Evolutionary conservation across 768 basidiomycete species (phyloP), one percentile per base, ranked within the genome.

Genomic region (Fomitopsis pulvina): DNA sequence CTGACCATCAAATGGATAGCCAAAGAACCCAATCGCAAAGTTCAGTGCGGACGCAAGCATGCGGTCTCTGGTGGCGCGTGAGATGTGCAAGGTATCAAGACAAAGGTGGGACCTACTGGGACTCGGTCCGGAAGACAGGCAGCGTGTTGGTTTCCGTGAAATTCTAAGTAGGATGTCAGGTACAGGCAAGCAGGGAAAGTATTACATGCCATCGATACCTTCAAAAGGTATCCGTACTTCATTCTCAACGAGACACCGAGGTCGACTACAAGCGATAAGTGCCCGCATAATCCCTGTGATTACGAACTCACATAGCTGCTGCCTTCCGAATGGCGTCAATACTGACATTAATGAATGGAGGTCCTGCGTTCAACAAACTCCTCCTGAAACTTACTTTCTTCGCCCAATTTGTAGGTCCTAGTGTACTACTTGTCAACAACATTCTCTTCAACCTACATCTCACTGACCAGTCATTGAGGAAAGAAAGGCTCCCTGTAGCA

Each of bases 401-500:
- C 83, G 12, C 93, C 94, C 2, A 97, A 79, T 58, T 88, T 87
- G 67, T 92, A 94, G 4, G 85, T 83, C 93, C 89, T 90, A n/a
- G 10, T 21, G 26, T 39, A 10, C 8, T 12, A 38, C 32, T 14
- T n/a, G 45, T 32, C 24, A 27, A 39, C 12, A 37, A 18, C 34
- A 37, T 37, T 5, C 6, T 37, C 27, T 29, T n/a, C n/a, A n/a
- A n/a, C n/a, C n/a, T n/a, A 20, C 7, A 50, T 43, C 39, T 58
- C 55, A 62, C 77, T 29, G 41, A 87, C 92, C 92, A 96, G 25
- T 77, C 74, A 60, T 92, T 91, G 69, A 96, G 68, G 62, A 95
- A 96, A 0, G 71, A 62, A 14, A 95, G 66, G 2, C 77, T 69
- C 0, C 85, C 90, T 1, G 72, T 72, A 0, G 81, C 84, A 29